Evolutionary conservation across 2,329 filamentous ascomycete genomes (phyloP).

Genomic region (Aspergillus jensenii): DNA sequence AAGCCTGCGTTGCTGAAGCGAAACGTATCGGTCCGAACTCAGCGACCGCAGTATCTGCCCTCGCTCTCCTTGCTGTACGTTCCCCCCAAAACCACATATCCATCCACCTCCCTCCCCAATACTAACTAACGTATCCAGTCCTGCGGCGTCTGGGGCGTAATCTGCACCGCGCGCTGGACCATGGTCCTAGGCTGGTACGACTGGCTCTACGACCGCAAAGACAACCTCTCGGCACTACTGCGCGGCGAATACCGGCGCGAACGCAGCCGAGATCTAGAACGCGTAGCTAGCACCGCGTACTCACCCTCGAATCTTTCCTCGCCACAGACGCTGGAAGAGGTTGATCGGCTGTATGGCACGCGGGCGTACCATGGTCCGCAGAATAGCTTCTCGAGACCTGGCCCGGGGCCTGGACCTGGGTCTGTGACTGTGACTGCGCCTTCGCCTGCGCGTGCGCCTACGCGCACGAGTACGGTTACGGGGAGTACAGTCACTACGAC

Average conservation of each 20-base stretch:
- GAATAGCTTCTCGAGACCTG: neutral
- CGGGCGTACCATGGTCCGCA: neutral
- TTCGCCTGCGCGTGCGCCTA: too few relatives aligned
- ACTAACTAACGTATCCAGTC: neutral
- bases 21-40: neutral
- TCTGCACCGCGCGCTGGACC: constrained; percentile 1
- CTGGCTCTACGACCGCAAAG: neutral
- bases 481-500: neutral
- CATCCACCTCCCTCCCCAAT: too few relatives aligned
- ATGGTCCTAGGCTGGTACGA: constrained; percentile 6
- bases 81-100: too few relatives aligned
- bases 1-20: neutral
- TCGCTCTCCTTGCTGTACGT: constrained; percentile 4
- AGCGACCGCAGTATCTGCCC: neutral
- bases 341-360: neutral
- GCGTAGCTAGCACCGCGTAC: neutral
- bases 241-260: neutral
- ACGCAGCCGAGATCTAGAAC: neutral
- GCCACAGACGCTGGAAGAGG: neutral
- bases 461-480: too few relatives aligned
- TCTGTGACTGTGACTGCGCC: neutral
- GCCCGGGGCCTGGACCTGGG: neutral
- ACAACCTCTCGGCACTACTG: neutral
- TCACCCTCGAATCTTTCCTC: neutral
- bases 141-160: constrained; percentile 4